These are phyloP conservation scores for Pelargonium fulgidum DNA, from an alignment of 441 rosid genomes.

Conservation along the genomic window DNA sequence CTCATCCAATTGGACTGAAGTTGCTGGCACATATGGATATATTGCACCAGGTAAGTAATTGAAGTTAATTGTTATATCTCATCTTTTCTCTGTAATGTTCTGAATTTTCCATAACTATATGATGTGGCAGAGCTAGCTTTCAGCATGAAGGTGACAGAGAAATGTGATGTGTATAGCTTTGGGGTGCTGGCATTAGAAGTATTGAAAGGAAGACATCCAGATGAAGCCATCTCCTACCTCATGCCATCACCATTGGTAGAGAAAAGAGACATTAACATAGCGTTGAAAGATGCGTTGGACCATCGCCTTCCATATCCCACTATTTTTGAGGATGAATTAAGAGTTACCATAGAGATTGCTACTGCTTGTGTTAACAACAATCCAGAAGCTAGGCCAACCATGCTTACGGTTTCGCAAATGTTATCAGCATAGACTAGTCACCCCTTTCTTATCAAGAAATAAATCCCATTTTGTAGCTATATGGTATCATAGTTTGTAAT, in stretches of 20 bases:
- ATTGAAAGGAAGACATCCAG: conserved; percentile 30
- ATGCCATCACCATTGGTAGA: too few species aligned
- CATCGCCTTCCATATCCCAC: conserved; percentile 22
- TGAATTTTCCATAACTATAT: too few species aligned
- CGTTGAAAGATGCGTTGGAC: conserved; percentile 23
- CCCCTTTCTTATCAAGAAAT: too few species aligned
- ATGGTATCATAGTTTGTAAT: too few species aligned
- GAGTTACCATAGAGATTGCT: conserved; percentile 14
- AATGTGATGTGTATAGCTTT: conserved; percentile 37
- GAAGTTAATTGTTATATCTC: too few species aligned
- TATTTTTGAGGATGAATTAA: conserved; percentile 11
- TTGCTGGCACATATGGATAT: conserved; percentile 32
- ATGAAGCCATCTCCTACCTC: conserved; percentile 20
- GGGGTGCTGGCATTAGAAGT: conserved; percentile 33
- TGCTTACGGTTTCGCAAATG: conserved; percentile 19
- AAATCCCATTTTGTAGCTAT: too few species aligned
- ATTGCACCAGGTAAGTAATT: conserved; percentile 27
- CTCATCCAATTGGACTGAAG: conserved; percentile 27
- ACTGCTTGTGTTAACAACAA: conserved; percentile 18
- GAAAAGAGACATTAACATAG: not conserved
- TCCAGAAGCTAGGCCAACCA: conserved; percentile 24
- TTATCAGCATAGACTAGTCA: too few species aligned
- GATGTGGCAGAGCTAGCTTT: conserved; percentile 25
- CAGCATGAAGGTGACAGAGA: conserved; percentile 28
- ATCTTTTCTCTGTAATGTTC: too few species aligned